Conservation (phyloP, 192 early-diverging fungal species). For the Umbelopsis sp. region DNA sequence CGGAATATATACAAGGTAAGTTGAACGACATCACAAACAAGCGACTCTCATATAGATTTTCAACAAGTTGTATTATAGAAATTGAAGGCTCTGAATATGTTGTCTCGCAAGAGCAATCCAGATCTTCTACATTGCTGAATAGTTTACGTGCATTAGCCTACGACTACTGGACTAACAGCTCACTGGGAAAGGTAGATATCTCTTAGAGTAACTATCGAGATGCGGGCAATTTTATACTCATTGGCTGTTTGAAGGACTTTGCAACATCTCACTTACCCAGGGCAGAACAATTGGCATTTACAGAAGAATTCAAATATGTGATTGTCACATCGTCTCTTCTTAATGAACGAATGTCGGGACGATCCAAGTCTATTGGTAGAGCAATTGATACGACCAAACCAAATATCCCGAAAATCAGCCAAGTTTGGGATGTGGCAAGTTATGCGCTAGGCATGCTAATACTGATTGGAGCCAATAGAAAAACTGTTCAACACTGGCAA, state of each 20-base stretch:
- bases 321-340: conserved; percentile 61
- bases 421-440: neutral
- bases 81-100: conserved; percentile 15
- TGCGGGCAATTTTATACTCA: neutral
- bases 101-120: neutral
- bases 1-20: conserved; percentile 61
- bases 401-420: neutral
- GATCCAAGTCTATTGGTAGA: conserved; percentile 18
- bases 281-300: conserved; percentile 55
- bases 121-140: neutral
- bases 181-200: neutral
- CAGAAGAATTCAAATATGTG: conserved; percentile 62
- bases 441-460: neutral
- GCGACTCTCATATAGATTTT: too few relatives aligned
- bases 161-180: neutral
- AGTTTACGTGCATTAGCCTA: neutral
- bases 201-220: neutral
- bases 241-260: neutral
- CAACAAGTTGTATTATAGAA: neutral
- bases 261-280: conserved; percentile 29
- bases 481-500: neutral
- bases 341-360: conserved; percentile 45
- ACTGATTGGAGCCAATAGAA: conserved; percentile 5
- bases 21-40: too few relatives aligned
- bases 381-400: neutral